Evolutionary conservation across 1,284 basidiomycete genomes (phyloP).

Genomic region (Tilletia setariae): DNA sequence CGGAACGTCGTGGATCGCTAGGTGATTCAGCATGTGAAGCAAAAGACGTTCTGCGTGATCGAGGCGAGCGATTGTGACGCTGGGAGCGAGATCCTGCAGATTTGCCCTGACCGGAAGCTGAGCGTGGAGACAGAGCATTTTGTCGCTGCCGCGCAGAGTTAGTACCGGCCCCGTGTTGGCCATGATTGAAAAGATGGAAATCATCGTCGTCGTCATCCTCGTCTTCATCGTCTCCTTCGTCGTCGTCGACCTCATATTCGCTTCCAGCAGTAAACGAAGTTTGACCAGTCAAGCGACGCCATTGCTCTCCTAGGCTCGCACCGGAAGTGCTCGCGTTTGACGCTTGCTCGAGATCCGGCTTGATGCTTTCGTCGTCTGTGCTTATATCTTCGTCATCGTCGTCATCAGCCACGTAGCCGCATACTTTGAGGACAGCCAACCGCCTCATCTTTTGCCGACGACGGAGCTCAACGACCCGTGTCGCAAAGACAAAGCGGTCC

Average conservation of each 20-base stretch:
- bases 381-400: background rate
- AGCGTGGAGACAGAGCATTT: background rate
- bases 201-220: background rate
- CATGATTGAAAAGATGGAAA: background rate
- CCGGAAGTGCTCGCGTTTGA: conserved; percentile 2
- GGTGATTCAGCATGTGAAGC: background rate
- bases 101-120: background rate
- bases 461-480: conserved; percentile 71
- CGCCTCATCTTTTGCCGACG: conserved; percentile 56
- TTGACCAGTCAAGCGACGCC: background rate
- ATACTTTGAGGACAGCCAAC: conserved; percentile 8
- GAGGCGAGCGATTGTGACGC: background rate
- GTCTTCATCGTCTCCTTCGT: conserved; percentile 4
- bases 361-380: background rate
- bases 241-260: background rate
- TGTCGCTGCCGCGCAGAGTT: background rate
- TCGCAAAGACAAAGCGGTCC: conserved; percentile 75
- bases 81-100: background rate
- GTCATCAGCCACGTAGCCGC: background rate
- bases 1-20: background rate
- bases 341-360: background rate
- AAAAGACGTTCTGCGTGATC: conserved; percentile 1
- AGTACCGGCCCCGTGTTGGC: background rate
- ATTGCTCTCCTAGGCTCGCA: conserved; percentile 5
- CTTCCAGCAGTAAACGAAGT: background rate